Conservation (phyloP, 495 filamentous ascomycete genomes). For the Hypomontagnella monticulosa region DNA sequence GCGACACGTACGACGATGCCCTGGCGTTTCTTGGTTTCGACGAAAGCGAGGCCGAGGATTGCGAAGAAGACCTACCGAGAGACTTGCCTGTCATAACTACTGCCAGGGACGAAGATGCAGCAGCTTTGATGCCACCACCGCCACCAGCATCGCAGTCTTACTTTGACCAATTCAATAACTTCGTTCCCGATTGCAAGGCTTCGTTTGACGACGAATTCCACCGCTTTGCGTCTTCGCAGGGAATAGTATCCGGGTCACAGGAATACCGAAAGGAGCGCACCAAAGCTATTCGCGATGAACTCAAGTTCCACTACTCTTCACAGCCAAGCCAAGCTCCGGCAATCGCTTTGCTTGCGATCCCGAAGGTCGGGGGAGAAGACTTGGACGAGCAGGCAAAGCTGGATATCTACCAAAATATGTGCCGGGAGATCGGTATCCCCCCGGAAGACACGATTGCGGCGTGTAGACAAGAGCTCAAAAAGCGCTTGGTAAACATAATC, state of each 20-base stretch:
- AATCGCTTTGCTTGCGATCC: slow-evolving; percentile 11
- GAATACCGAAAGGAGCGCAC: slow-evolving; percentile 47
- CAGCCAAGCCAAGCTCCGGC: slow-evolving; percentile 8
- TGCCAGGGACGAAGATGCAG: slow-evolving; percentile 18
- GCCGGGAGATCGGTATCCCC: slow-evolving; percentile 36
- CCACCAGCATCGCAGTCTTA: slow-evolving; percentile 47
- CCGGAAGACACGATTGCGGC: slow-evolving; percentile 26
- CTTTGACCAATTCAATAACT: slow-evolving; percentile 47
- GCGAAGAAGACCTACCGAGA: neutral
- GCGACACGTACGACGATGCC: slow-evolving; percentile 30
- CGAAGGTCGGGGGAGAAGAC: slow-evolving; percentile 13
- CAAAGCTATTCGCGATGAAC: slow-evolving; percentile 46
- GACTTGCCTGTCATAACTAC: neutral
- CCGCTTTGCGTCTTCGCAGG: slow-evolving; percentile 50
- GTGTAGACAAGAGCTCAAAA: slow-evolving; percentile 47
- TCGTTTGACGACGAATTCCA: slow-evolving; percentile 50
- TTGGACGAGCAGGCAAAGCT: slow-evolving; percentile 27
- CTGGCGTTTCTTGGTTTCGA: slow-evolving; percentile 22
- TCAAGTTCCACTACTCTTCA: slow-evolving; percentile 46
- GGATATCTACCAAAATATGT: slow-evolving; percentile 45
- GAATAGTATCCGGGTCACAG: slow-evolving; percentile 45
- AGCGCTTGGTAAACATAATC: slow-evolving; percentile 60
- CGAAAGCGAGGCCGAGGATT: neutral
- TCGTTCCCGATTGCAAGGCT: slow-evolving; percentile 44
- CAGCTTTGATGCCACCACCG: slow-evolving; percentile 15